Conservation (phyloP, 495 filamentous ascomycete species). For the Penicillium bovifimosum region DNA sequence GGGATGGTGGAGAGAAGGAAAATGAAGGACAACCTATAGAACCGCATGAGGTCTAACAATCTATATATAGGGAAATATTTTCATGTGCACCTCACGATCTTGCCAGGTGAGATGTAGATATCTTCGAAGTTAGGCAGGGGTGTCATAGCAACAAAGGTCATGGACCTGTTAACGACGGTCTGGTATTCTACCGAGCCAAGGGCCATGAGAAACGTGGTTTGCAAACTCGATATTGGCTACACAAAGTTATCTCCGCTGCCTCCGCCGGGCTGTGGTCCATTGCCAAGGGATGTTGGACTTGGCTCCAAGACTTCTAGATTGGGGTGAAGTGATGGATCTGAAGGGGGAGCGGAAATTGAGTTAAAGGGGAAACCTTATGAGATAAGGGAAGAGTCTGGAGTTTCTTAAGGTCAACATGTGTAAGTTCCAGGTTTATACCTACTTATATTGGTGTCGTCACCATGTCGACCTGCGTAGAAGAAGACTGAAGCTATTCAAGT, state of each 20-base stretch:
- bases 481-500: background rate
- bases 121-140: too few species aligned
- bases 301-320: constrained; percentile 30
- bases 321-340: background rate
- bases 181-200: background rate
- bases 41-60: too few species aligned
- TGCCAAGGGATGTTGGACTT: constrained; percentile 32
- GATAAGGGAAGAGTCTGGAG: background rate
- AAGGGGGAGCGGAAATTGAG: background rate
- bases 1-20: background rate
- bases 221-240: background rate
- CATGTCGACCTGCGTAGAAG: too few species aligned
- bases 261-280: constrained; percentile 7
- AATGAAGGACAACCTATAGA: background rate
- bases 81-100: too few species aligned
- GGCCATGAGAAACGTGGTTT: background rate
- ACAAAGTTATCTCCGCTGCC: background rate
- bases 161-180: too few species aligned
- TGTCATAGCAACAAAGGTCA: too few species aligned
- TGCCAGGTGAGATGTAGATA: too few species aligned
- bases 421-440: too few species aligned
- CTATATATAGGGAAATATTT: too few species aligned
- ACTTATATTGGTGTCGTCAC: too few species aligned
- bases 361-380: background rate
- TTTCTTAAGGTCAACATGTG: too few species aligned